Evolutionary conservation across 2,329 filamentous ascomycete genomes (phyloP), one percentile per base, ranked within the genome.

Genomic region (Blastomyces percursus): DNA sequence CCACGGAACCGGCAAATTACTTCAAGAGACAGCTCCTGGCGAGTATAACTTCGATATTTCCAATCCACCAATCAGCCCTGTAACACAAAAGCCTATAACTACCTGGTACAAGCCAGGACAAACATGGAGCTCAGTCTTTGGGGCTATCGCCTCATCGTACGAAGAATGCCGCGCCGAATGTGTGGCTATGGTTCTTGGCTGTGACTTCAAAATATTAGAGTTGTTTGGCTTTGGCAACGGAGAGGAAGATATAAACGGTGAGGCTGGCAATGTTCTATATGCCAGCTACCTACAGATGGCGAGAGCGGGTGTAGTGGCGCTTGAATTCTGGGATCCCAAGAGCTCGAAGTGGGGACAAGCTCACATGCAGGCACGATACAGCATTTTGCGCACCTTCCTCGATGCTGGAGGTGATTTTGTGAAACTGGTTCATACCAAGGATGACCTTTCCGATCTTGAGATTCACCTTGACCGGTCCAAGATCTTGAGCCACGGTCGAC

Each of bases 281-380:
- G 86, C 87, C 0, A 87, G 89, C 2, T 99, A 97, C 74, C 83
- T 99, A 11, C 86, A 87, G 68, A 97, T 99, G 93, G 94, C 94
- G 16, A 86, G 92, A 46, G 91, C 91, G n/a, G 94, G 94, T 64
- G 81, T 99, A 54, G 84, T 86, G 6, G 89, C 92, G 1, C 82
- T 97, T 27, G 93, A 97, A 73, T 91, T 94, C 81, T 97, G 91
- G 91, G 91, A 96, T 71, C 91, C 91, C 6, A 92, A 92, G 78
- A 86, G 83, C 69, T 82, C 86, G 67, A 96, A 96, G 78, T 96
- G 92, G 92, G 92, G 92, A 9, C 92, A 96, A 75, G 84, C 89
- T 66, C 91, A 96, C 73, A 95, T 91, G 77, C 91, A 96, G 76
- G 92, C 91, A 27, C 88, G 92, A 12, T 96, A 91, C 77, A 90